Base-by-base conservation (phyloP, 352 stramenopile genomes). In the Phytophthora ramorum region DNA sequence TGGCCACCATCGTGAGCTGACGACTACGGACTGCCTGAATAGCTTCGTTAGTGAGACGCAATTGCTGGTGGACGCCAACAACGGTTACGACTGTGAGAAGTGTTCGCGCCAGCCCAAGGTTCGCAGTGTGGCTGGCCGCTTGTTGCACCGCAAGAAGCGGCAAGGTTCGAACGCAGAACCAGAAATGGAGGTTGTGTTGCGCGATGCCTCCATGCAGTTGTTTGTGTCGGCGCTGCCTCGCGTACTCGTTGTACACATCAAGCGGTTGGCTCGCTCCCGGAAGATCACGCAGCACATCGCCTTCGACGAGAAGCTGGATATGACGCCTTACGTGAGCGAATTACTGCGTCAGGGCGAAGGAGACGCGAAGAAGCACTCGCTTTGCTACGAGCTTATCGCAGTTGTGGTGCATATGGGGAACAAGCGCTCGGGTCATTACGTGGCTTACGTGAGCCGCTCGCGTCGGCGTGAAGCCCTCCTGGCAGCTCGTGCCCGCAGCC, bases 361-460 rank as follows among this genome's bases (percentile, higher is more conserved):
- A 12, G 61, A 60, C 12, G 54, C 72, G 28, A 67, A 49, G 44
- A 53, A 63, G 1, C 58, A 61, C 59, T 71, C 61, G 19, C 71
- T 82, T 2, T 73, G 59, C 41, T 93, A 90, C 40, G 69, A 90
- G 46, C 71, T 93, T 10, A 79, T 92, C 8, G 83, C 85, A 0
- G 81, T 91, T 4, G 72, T 93, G 0, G 85, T 93, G 10, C 85
- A 93, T 71, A 85, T 79, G 68, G 85, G 85, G 22, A 89, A 88
- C 61, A 89, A 84, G 28, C 81, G 79, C 0, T 86, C 81, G 3
- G 85, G 85, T 0, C 85, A 93, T 54, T 93, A 93, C 58, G 71
- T 90, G 3, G 79, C 79, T 2, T 93, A 92, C 46, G 85, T 93
- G 20, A 91, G 82, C 58, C 78, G 84, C 28, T 85, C 77, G 4